Evolutionary conservation across 257 asterid species (phyloP).

Genomic region (Pogostemon cablin): DNA sequence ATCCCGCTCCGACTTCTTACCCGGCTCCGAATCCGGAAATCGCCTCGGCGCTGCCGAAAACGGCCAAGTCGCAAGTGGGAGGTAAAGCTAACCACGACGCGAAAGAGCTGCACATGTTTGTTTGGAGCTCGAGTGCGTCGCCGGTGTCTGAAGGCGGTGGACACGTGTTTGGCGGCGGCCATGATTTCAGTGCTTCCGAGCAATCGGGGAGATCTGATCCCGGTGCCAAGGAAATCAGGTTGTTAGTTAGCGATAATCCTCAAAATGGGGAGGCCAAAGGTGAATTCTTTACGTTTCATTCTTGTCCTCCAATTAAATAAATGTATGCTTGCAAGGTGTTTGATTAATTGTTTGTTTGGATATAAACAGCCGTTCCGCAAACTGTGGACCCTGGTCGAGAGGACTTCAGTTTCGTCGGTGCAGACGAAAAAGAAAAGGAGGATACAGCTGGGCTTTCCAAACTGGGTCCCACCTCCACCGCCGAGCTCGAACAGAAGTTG

Average conservation of each 20-base stretch:
- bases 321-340: slow-evolving; percentile 8
- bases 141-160: slow-evolving; percentile 75
- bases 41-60: slow-evolving; percentile 57
- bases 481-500: slow-evolving; percentile 51
- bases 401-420: slow-evolving; percentile 71
- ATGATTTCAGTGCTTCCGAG: slow-evolving; percentile 55
- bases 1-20: slow-evolving; percentile 58
- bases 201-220: slow-evolving; percentile 86
- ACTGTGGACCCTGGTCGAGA: slow-evolving; percentile 59
- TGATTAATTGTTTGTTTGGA: slow-evolving; percentile 3
- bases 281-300: slow-evolving; percentile 18
- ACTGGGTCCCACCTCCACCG: slow-evolving; percentile 55
- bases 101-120: slow-evolving; percentile 97
- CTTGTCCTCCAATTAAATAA: no score
- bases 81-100: slow-evolving; percentile 66
- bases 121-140: slow-evolving; percentile 96
- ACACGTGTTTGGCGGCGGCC: slow-evolving; percentile 51
- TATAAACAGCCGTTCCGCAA: slow-evolving; percentile 51
- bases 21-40: slow-evolving; percentile 97
- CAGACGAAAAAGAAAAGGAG: slow-evolving; percentile 65
- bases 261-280: slow-evolving; percentile 88
- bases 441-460: slow-evolving; percentile 55
- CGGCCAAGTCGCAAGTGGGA: slow-evolving; percentile 26
- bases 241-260: slow-evolving; percentile 77
- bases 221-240: slow-evolving; percentile 91